Evolutionary conservation across 331 rosid species (phyloP).

Genomic region (Malus hybrid): DNA sequence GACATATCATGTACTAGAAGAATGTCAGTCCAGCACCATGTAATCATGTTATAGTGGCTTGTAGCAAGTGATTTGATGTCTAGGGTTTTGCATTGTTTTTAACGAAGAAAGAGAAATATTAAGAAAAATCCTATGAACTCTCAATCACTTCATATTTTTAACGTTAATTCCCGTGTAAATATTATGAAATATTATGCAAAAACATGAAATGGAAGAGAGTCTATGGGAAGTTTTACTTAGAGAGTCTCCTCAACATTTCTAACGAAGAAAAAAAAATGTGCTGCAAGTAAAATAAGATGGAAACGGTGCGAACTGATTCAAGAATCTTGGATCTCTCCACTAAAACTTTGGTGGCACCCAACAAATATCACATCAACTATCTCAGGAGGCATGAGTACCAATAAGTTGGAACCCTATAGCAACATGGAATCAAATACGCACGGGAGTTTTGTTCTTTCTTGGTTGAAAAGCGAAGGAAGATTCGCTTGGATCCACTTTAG

Average conservation of each 20-base stretch:
- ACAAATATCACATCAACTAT: not conserved
- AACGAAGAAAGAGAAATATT: no score
- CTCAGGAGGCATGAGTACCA: conserved; percentile 2
- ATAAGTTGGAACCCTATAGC: conserved; percentile 15
- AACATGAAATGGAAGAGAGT: no score
- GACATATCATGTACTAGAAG: not conserved
- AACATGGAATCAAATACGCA: conserved; percentile 13
- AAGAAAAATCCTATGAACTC: no score
- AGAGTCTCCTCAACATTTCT: no score
- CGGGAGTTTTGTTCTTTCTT: conserved; percentile 5
- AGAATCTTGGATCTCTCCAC: not conserved
- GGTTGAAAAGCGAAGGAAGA: conserved; percentile 25
- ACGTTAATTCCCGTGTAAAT: no score
- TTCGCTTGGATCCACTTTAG: conserved; percentile 34
- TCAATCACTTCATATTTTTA: no score
- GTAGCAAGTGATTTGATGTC: not conserved
- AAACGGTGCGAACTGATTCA: not conserved
- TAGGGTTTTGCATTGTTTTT: not conserved
- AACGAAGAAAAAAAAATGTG: not conserved
- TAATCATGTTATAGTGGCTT: not conserved
- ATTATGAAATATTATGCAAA: no score
- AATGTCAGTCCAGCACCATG: not conserved
- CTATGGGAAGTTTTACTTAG: no score
- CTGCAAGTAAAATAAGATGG: not conserved
- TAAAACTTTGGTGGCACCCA: conserved; percentile 5